Percentiles rank a stretch among this genome's conserved stretches.
phyloP scores from a whole-genome alignment of 2,329 filamentous ascomycete genomes.

The Pseudocercospora eumusae region DNA sequence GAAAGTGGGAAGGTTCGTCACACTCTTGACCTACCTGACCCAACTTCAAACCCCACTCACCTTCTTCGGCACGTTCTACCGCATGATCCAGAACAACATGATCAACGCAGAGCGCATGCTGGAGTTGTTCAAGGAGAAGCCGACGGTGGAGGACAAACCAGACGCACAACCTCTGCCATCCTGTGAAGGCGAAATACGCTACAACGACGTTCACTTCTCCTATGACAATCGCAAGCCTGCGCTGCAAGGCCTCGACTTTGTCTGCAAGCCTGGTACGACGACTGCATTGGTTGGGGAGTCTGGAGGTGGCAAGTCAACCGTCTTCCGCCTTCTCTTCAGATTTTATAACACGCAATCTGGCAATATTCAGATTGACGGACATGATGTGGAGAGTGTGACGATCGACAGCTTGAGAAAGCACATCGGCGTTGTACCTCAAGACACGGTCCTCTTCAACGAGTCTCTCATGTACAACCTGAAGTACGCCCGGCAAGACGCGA shows the following conservation, averaged over 20 bases:
- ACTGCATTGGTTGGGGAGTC: constrained; percentile 96
- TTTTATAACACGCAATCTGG: constrained; percentile 88
- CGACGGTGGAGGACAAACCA: constrained; percentile 80
- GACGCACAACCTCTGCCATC: constrained; percentile 62
- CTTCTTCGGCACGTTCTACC: constrained; percentile 89
- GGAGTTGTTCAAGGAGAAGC: constrained; percentile 93
- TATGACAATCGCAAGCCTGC: constrained; percentile 88
- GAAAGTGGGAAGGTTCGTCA: constrained; percentile 68
- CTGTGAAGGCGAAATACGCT: constrained; percentile 80
- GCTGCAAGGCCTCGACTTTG: constrained; percentile 78
- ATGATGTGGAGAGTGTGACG: constrained; percentile 74
- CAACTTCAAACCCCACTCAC: constrained; percentile 70
- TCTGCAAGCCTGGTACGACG: constrained; percentile 84
- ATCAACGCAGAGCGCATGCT: constrained; percentile 95
- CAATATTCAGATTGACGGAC: constrained; percentile 79
- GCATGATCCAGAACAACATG: constrained; percentile 93
- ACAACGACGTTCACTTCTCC: constrained; percentile 85
- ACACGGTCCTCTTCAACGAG: constrained; percentile 94
- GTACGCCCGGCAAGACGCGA: constrained; percentile 80
- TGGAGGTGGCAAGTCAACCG: constrained; percentile 92
- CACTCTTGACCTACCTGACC: constrained; percentile 72
- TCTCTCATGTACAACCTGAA: constrained; percentile 91
- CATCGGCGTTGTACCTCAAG: constrained; percentile 95
- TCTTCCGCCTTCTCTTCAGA: constrained; percentile 92
- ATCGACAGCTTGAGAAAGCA: constrained; percentile 90